Evolutionary conservation across 306 rosid species (phyloP).

Genomic region (Ammopiptanthus mongolicus): DNA sequence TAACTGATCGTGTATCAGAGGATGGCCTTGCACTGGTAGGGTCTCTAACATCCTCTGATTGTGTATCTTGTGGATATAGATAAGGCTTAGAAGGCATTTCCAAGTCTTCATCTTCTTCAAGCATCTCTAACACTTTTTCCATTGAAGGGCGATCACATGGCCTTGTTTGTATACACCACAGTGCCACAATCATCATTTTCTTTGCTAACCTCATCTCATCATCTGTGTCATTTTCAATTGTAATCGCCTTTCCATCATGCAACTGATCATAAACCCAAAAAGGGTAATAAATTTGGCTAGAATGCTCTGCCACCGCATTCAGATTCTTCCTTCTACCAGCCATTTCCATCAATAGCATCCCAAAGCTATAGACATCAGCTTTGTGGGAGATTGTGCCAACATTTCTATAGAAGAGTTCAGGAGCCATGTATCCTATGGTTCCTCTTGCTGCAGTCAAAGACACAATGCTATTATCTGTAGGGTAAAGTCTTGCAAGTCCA

Average conservation of each 20-base stretch:
- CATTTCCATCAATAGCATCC: slow-evolving; percentile 34
- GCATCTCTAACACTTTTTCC: slow-evolving; percentile 17
- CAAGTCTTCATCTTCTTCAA: not conserved
- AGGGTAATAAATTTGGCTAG: slow-evolving; percentile 25
- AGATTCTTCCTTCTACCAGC: slow-evolving; percentile 14
- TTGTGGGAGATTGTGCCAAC: slow-evolving; percentile 18
- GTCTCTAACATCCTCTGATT: not conserved
- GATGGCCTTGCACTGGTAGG: not conserved
- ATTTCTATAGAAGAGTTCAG: slow-evolving; percentile 17
- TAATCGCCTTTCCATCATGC: not conserved
- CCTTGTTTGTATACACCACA: slow-evolving; percentile 33
- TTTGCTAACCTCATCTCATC: slow-evolving; percentile 3
- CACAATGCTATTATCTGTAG: slow-evolving; percentile 1
- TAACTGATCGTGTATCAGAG: not conserved
- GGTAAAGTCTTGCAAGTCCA: slow-evolving; percentile 28
- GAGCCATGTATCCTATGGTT: slow-evolving; percentile 31
- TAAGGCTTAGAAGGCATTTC: slow-evolving; percentile 9
- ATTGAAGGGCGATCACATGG: slow-evolving; percentile 35
- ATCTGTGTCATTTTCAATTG: not conserved
- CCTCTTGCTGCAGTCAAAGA: slow-evolving; percentile 31
- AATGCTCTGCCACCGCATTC: slow-evolving; percentile 5
- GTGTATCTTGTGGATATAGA: not conserved
- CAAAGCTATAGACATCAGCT: slow-evolving; percentile 37
- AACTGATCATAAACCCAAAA: slow-evolving; percentile 23
- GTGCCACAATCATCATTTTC: slow-evolving; percentile 26